Percentiles rank a stretch among this genome's conserved stretches.
Conservation (phyloP, 345 rosid species). For the Bruguiera parviflora region DNA sequence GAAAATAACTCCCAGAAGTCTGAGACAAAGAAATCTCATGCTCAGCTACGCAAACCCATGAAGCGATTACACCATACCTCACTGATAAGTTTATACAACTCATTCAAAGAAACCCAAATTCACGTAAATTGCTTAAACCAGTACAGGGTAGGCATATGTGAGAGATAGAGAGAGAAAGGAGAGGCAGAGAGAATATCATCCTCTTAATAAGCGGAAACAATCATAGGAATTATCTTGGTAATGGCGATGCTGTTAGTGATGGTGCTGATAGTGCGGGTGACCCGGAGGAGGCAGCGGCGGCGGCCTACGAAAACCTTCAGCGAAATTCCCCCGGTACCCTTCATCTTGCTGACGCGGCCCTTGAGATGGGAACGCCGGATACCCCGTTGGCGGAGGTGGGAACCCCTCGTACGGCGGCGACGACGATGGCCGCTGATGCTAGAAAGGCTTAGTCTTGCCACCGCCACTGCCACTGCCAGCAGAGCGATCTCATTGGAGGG, state of each 20-base stretch:
- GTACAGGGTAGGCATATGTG: too few species aligned
- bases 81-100: too few species aligned
- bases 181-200: constrained; percentile 49
- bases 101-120: too few species aligned
- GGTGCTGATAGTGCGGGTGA: constrained; percentile 40
- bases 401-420: constrained; percentile 35
- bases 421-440: background rate
- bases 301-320: constrained; percentile 48
- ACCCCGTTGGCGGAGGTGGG: constrained; percentile 36
- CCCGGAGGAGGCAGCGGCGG: constrained; percentile 45
- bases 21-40: too few species aligned
- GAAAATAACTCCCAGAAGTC: too few species aligned
- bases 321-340: constrained; percentile 78
- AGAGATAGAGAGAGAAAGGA: background rate
- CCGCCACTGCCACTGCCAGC: constrained; percentile 40
- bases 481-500: constrained; percentile 30
- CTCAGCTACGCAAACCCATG: too few species aligned
- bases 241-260: constrained; percentile 49
- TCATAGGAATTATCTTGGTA: constrained; percentile 47
- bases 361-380: constrained; percentile 44
- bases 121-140: too few species aligned
- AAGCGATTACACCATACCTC: too few species aligned
- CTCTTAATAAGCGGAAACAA: constrained; percentile 53
- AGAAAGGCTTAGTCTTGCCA: constrained; percentile 35
- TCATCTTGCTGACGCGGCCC: constrained; percentile 41